Conservation (phyloP, 371 early-diverging fungal genomes). For the Mucor mucedo region DNA sequence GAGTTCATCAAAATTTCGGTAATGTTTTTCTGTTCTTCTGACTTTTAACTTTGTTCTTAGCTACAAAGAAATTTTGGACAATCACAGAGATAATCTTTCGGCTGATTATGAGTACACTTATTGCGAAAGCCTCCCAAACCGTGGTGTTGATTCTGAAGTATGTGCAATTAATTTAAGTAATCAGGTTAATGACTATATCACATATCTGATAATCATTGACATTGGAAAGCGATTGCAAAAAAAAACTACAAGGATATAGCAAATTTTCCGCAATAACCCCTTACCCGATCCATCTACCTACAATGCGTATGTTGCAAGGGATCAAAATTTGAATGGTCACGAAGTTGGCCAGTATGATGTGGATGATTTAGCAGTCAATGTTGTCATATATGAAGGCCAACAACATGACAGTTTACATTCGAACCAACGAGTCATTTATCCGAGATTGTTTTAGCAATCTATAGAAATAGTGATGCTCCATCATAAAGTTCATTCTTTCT, state of each 20-base stretch:
- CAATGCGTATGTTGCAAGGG: neutral
- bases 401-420: too few relatives aligned
- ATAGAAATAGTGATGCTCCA: too few relatives aligned
- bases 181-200: neutral
- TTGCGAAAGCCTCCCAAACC: neutral
- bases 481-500: too few relatives aligned
- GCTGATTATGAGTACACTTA: neutral
- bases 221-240: neutral
- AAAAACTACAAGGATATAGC: neutral
- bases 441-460: too few relatives aligned
- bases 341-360: neutral
- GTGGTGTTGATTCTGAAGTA: neutral
- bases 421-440: too few relatives aligned
- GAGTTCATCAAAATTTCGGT: neutral
- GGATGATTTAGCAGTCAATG: neutral
- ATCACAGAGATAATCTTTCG: neutral
- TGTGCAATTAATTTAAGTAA: neutral
- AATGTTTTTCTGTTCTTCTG: neutral
- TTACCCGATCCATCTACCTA: neutral
- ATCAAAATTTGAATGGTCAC: neutral
- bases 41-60: neutral
- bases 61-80: neutral
- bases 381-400: too few relatives aligned
- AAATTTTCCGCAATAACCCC: neutral
- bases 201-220: neutral